These are phyloP conservation scores for Trichoderma koningiopsis DNA, from an alignment of 2,329 filamentous ascomycete species.

Conservation along the genomic window DNA sequence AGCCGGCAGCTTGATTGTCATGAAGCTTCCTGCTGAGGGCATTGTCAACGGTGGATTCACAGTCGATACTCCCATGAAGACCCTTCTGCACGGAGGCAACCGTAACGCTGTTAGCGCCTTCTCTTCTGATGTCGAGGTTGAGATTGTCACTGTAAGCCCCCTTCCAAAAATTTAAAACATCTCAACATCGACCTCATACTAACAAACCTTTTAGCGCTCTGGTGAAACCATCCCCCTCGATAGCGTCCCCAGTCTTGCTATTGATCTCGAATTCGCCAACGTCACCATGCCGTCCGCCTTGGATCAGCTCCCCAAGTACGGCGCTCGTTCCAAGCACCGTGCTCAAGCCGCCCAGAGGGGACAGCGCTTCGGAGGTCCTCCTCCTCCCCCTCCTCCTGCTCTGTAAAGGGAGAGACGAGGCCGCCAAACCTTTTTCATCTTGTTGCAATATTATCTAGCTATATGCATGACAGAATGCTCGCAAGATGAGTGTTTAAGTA, in stretches of 20 bases:
- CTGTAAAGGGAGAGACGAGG: not conserved
- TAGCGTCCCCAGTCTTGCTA: conserved; percentile 40
- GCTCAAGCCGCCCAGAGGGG: conserved; percentile 8
- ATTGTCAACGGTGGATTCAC: conserved; percentile 41
- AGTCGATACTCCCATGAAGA: conserved; percentile 65
- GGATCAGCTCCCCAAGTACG: conserved; percentile 36
- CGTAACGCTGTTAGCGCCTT: conserved; percentile 33
- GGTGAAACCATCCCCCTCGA: conserved; percentile 35
- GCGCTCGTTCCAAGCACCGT: conserved; percentile 23
- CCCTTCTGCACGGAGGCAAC: conserved; percentile 34
- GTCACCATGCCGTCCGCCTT: conserved; percentile 33
- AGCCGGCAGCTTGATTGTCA: conserved; percentile 41
- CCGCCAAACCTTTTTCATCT: not conserved
- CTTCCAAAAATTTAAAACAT: too few relatives aligned
- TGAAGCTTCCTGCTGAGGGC: conserved; percentile 41
- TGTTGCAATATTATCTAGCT: conserved; percentile 1
- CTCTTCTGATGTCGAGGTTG: conserved; percentile 36
- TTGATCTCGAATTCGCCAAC: conserved; percentile 41
- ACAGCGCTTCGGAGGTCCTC: not conserved
- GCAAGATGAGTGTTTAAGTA: conserved; percentile 7
- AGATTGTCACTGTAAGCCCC: conserved; percentile 39
- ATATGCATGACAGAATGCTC: not conserved
- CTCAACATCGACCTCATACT: not conserved
- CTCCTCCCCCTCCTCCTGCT: not conserved
- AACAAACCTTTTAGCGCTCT: conserved; percentile 35